Conservation (phyloP, 2,329 filamentous ascomycete genomes). For the Colletotrichum scovillei region DNA sequence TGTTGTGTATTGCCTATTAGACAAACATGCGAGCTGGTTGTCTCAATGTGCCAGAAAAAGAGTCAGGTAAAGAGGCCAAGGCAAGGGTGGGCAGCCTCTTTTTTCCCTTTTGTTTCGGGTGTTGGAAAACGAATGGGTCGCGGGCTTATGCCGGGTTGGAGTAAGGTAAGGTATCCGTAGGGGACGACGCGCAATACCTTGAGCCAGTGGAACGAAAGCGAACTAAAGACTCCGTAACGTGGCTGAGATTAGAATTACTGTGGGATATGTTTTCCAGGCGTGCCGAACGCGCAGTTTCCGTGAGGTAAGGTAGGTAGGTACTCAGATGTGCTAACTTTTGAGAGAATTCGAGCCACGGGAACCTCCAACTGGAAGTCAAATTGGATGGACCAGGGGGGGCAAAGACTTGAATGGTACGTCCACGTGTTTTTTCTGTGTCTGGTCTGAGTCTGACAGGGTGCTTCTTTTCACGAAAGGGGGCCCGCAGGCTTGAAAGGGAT, state of each 20-base stretch:
- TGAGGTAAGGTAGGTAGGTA: no score
- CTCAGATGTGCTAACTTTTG: background rate
- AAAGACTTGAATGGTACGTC: background rate
- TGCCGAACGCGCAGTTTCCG: background rate
- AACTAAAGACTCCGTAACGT: conserved; percentile 1
- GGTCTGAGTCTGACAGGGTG: background rate
- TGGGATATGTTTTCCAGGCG: background rate
- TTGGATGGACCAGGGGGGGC: background rate
- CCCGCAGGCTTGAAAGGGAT: conserved; percentile 3
- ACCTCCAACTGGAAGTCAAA: background rate
- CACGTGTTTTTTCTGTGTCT: conserved; percentile 1
- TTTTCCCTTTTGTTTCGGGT: conserved; percentile 19
- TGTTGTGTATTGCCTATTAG: conserved; percentile 13
- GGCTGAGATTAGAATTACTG: conserved; percentile 11
- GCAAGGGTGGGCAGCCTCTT: conserved; percentile 23
- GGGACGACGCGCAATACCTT: conserved; percentile 1
- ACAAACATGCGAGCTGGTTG: conserved; percentile 20
- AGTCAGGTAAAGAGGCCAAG: conserved; percentile 1
- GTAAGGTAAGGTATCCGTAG: background rate
- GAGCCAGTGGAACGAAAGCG: background rate
- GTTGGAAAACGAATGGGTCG: conserved; percentile 21
- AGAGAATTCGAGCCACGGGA: background rate
- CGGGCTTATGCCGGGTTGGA: conserved; percentile 19
- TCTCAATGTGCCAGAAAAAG: conserved; percentile 2
- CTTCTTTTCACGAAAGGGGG: background rate